Conservation (phyloP, 192 early-diverging fungal species). For the Podila minutissima region DNA sequence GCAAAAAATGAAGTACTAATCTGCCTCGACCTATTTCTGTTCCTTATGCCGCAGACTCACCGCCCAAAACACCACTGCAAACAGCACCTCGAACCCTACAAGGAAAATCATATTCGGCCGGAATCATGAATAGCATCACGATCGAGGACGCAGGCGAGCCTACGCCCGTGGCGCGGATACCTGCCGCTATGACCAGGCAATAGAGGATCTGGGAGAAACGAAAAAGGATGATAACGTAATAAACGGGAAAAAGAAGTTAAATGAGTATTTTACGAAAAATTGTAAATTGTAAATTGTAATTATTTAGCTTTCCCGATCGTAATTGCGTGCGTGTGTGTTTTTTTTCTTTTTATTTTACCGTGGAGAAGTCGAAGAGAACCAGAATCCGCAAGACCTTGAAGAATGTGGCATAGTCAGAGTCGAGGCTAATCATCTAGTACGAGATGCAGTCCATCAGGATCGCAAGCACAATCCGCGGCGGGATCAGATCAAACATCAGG, state of each 20-base stretch:
- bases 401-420: slow-evolving; percentile 55
- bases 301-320: too few species aligned
- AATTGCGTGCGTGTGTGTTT: too few species aligned
- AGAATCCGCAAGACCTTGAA: slow-evolving; percentile 68
- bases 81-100: slow-evolving; percentile 25
- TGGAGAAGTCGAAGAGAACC: slow-evolving; percentile 68
- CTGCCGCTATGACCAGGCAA: slow-evolving; percentile 66
- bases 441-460: slow-evolving; percentile 69
- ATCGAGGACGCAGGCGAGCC: slow-evolving; percentile 70
- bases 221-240: too few species aligned
- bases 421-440: slow-evolving; percentile 78
- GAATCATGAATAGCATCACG: slow-evolving; percentile 71
- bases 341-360: neutral
- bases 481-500: slow-evolving; percentile 75
- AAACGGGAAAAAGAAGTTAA: too few species aligned
- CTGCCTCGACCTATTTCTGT: slow-evolving; percentile 16
- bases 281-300: too few species aligned
- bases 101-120: slow-evolving; percentile 38
- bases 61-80: slow-evolving; percentile 26
- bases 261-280: too few species aligned
- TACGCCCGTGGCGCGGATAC: slow-evolving; percentile 64
- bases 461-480: slow-evolving; percentile 72
- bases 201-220: slow-evolving; percentile 45
- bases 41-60: slow-evolving; percentile 42
- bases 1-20: too few species aligned